These are phyloP conservation scores for Aspergillus sclerotialis DNA, from an alignment of 2,329 filamentous ascomycete species.

Conservation along the genomic window DNA sequence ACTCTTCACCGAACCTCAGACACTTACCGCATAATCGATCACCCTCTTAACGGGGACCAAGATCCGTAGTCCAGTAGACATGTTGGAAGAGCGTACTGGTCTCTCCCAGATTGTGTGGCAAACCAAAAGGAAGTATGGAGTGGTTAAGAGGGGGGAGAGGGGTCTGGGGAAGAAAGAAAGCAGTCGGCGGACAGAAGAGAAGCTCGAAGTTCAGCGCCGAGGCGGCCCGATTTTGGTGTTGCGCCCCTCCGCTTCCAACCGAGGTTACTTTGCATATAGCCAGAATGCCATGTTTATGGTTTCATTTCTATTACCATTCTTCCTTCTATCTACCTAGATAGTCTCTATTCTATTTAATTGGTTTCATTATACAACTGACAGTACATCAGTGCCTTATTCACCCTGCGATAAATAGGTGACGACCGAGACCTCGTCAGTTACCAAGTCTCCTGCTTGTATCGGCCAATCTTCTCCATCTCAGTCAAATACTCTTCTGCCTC, in stretches of 20 bases:
- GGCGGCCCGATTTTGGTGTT: conserved; percentile 26
- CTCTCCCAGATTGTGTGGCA: too few species aligned
- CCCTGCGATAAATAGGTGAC: too few species aligned
- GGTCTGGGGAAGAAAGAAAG: conserved; percentile 2
- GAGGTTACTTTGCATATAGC: conserved; percentile 22
- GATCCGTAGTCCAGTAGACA: conserved; percentile 56
- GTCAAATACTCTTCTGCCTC: conserved; percentile 51
- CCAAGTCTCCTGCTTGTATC: conserved; percentile 67
- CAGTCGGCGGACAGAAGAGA: conserved; percentile 13
- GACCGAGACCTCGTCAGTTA: too few species aligned
- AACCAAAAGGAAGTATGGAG: neutral
- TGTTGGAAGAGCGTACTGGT: too few species aligned
- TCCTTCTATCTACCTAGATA: neutral
- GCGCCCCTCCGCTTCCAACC: conserved; percentile 20
- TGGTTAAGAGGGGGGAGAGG: neutral
- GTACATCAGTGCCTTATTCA: too few species aligned
- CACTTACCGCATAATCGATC: conserved; percentile 74
- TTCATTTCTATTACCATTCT: too few species aligned
- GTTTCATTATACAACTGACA: too few species aligned
- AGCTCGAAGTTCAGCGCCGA: conserved; percentile 19
- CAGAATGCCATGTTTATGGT: too few species aligned
- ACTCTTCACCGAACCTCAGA: conserved; percentile 13
- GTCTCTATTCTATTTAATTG: conserved; percentile 1
- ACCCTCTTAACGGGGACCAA: conserved; percentile 77
- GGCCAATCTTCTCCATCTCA: conserved; percentile 53